A percentile compares a stretch with the other conserved stretches of the same genome.
phyloP scores from a whole-genome alignment of 768 basidiomycete species.

The Nevesoporus exiguus region DNA sequence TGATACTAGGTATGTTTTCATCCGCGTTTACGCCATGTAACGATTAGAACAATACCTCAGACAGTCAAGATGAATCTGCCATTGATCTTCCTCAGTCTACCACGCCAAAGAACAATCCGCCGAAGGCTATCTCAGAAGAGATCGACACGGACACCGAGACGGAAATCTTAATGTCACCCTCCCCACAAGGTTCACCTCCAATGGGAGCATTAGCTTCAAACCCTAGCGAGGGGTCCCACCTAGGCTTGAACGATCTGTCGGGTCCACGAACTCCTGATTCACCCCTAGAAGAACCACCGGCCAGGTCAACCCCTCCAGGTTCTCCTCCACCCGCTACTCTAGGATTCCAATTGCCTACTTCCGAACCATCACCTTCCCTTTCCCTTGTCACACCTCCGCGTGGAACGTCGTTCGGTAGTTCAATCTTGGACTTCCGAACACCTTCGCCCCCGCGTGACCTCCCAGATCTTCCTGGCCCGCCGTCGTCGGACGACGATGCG shows the following conservation, averaged over 20 bases:
- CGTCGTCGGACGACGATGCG: slow-evolving; percentile 51
- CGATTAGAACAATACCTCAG: slow-evolving; percentile 21
- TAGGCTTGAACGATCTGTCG: slow-evolving; percentile 18
- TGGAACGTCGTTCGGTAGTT: slow-evolving; percentile 37
- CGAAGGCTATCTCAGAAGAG: slow-evolving; percentile 13
- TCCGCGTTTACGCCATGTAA: neutral
- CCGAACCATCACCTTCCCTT: slow-evolving; percentile 17
- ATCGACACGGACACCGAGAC: slow-evolving; percentile 25
- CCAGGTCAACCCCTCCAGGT: slow-evolving; percentile 25
- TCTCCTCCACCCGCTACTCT: slow-evolving; percentile 18
- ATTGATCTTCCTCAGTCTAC: slow-evolving; percentile 23
- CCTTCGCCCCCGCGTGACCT: slow-evolving; percentile 61
- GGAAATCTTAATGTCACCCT: slow-evolving; percentile 25
- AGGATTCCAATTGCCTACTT: neutral
- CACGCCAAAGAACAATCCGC: slow-evolving; percentile 24
- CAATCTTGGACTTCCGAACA: slow-evolving; percentile 52
- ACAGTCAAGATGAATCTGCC: slow-evolving; percentile 38
- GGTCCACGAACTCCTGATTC: slow-evolving; percentile 4
- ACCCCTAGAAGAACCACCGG: slow-evolving; percentile 2
- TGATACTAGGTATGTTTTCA: slow-evolving; percentile 17
- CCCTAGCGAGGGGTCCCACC: slow-evolving; percentile 16
- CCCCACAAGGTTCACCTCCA: slow-evolving; percentile 19
- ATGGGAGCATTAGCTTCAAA: slow-evolving; percentile 1
- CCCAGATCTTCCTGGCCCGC: slow-evolving; percentile 65
- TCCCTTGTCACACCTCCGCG: slow-evolving; percentile 48